A percentile compares a stretch with the other conserved stretches of the same genome.
Evolutionary conservation across 805 yeast species (phyloP).

Genomic region (Cyberlindnera samutprakarnensis): DNA sequence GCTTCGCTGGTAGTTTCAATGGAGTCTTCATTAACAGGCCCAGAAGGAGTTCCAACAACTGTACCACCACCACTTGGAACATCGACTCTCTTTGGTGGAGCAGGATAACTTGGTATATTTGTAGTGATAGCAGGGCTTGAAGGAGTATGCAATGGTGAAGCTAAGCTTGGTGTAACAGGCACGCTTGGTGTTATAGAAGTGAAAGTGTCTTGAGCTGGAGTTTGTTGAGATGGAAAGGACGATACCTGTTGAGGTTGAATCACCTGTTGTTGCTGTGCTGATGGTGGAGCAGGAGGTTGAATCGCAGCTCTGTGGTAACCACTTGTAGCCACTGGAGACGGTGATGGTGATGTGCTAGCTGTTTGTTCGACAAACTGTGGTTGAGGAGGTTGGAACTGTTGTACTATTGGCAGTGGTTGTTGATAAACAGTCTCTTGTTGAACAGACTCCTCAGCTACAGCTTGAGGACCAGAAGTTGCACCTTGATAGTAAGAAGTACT

Average conservation of each 20-base stretch:
- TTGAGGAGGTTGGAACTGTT: not conserved
- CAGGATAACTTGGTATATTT: no score
- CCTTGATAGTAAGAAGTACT: slow-evolving; percentile 15
- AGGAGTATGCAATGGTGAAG: no score
- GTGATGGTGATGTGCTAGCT: no score
- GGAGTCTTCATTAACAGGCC: not conserved
- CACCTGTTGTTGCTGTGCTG: not conserved
- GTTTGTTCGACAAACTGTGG: not conserved
- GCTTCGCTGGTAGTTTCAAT: not conserved
- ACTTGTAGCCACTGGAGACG: no score
- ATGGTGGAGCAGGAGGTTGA: slow-evolving; percentile 1
- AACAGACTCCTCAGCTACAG: not conserved
- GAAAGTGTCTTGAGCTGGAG: no score
- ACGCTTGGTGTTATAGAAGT: no score
- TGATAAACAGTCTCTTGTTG: not conserved
- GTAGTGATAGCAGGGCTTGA: no score
- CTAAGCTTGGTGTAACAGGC: no score
- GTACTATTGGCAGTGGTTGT: not conserved
- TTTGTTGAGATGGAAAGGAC: no score
- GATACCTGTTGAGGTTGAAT: slow-evolving; percentile 1
- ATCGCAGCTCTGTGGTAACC: slow-evolving; percentile 4
- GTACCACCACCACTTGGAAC: not conserved
- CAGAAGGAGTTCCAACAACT: not conserved
- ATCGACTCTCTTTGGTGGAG: not conserved
- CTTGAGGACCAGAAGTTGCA: not conserved